Evolutionary conservation across 164 flowering plant genomes (phyloP), one percentile per base, ranked within the genome.

Genomic region (Chimonanthus salicifolius): DNA sequence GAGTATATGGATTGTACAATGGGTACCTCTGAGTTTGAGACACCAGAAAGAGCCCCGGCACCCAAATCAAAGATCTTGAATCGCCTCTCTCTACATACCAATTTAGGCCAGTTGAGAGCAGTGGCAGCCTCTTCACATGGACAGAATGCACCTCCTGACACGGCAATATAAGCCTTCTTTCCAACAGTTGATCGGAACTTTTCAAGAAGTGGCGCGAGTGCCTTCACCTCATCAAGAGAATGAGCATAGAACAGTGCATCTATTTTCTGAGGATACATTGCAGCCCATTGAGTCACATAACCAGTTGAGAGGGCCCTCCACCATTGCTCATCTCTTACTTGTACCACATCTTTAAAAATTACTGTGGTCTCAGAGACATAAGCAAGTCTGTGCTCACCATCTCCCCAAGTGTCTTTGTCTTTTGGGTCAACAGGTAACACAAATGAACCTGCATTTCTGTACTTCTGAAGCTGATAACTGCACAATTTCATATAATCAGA

Each of bases 391-490:
- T 95, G 99, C 58, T 95, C 99, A 77, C 99, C 92, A 71, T 95
- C 99, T 7, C 99, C 99, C 99, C 98, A 93, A 3, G 99, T 95
- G 68, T 88, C 97, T 77, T 90, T 89, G 83, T 93, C 97, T 0
- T 85, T 85, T 3, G 90, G 92, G 21, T 95, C 91, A n/a, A 93
- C 97, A 0, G 99, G 98, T n/a, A 95, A 84, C 50, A 95, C 99
- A 75, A 82, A 93, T 13, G 99, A 95, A 48, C 97, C 91, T 0
- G 98, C 98, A 75, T 87, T 78, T 83, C 94, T 84, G 87, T 95
- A 93, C 82, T 95, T 95, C 69, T 95, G 98, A 71, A 95, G 98
- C 84, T 90, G 97, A 77, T 93, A 95, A 76, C 99, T 95, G 91
- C 92, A 83, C 4, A 60, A 18, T 49, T 64, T 48, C 8, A 11